Evolutionary conservation across 169 alveolate species (phyloP), one percentile per base, ranked within the genome.

Genomic region (Theileria luwenshuni): DNA sequence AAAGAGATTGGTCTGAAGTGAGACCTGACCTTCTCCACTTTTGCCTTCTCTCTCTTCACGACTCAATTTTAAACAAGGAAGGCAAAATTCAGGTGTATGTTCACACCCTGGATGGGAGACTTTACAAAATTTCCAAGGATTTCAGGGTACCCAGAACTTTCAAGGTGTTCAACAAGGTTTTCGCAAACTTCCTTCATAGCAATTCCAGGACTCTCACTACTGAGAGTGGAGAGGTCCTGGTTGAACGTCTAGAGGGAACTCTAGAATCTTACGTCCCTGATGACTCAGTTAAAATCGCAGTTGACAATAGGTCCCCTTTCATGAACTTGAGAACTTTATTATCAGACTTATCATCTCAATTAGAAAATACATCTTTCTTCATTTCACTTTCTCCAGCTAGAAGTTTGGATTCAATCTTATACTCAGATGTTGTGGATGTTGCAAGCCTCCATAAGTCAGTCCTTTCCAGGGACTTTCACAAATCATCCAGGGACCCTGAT

Each of bases 111-210:
- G 79, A 85, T 35, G 74, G 83, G 17, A 61, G 69, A 21, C 28
- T 85, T 32, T 77, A 72, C 54, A 79, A 74, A 52, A 76, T 89
- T 8, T 77, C 86, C 56, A 84, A 85, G 1, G 76, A 49, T 45
- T 89, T 89, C 74, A 85, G 94, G 23, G 84, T 89, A 13, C 94
- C 94, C 8, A 58, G 94, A 30, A 84, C 89, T 45, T 89, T 76
- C 74, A 80, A 83, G 62, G 76, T 89, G 52, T 89, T 89, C 83
- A 84, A 84, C 75, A 89, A 89, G 79, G 92, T 89, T 38, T 80
- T 89, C 70, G 65, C 84, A 13, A 68, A 67, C 69, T 81, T 54
- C 35, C 63, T 81, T 33, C 71, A 65, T 32, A 61, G 84, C 17
- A 69, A 74, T 23, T 67, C 84, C 49, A 49, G 64, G 30, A 49